A percentile compares a stretch with the other conserved stretches of the same genome.
These are phyloP conservation scores for Rhynchosporium graminicola DNA, from an alignment of 2,329 filamentous ascomycete genomes.

Conservation along the genomic window DNA sequence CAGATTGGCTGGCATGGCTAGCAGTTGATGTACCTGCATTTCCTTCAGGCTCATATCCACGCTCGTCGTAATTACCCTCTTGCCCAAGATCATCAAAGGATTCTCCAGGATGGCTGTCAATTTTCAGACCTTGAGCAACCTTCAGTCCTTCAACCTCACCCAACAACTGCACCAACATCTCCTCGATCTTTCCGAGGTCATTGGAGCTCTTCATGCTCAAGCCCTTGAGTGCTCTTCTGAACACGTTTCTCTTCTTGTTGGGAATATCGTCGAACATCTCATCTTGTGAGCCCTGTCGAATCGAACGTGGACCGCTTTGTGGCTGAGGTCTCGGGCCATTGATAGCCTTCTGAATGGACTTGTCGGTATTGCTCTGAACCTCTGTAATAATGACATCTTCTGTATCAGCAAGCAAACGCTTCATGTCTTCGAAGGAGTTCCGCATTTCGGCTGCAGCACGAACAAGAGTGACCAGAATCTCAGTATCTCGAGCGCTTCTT, in stretches of 20 bases:
- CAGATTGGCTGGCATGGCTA: conserved; percentile 72
- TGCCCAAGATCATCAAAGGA: conserved; percentile 71
- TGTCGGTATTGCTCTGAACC: conserved; percentile 85
- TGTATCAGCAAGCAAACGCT: conserved; percentile 85
- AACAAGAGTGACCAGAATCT: conserved; percentile 92
- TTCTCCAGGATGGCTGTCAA: conserved; percentile 56
- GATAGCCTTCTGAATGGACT: conserved; percentile 78
- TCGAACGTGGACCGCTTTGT: conserved; percentile 51
- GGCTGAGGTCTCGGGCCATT: conserved; percentile 86
- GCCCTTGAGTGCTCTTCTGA: conserved; percentile 89
- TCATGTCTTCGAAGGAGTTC: conserved; percentile 93
- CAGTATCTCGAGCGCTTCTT: conserved; percentile 91
- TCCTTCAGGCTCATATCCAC: conserved; percentile 82
- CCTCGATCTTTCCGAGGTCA: conserved; percentile 85
- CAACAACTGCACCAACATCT: conserved; percentile 88
- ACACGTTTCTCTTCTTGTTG: conserved; percentile 88
- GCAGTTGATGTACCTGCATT: conserved; percentile 74
- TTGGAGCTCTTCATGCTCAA: conserved; percentile 84
- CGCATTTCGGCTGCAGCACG: conserved; percentile 96
- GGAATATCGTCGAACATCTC: conserved; percentile 57
- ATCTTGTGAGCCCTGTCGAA: conserved; percentile 51
- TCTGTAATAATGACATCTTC: conserved; percentile 86
- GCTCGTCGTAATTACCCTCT: conserved; percentile 64
- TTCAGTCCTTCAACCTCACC: conserved; percentile 88
- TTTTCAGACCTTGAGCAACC: conserved; percentile 51